Conservation (phyloP, 805 yeast genomes). For the Tanozyma kutaoensis region DNA sequence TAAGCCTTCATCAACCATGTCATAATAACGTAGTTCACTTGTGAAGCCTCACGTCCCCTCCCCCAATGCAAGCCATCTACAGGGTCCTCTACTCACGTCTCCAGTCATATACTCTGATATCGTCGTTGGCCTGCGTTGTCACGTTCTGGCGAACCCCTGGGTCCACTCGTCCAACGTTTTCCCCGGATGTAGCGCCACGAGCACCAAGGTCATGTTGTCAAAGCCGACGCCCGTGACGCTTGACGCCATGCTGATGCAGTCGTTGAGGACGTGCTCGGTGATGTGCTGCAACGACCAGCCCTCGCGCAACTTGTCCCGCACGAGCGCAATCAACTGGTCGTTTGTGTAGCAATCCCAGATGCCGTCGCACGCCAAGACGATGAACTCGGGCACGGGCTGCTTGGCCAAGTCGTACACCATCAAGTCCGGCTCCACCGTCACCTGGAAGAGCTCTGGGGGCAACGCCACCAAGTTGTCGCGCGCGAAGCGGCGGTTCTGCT, state of each 20-base stretch:
- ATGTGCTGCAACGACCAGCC: conserved; percentile 50
- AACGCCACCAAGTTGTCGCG: conserved; percentile 16
- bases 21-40: too few relatives aligned
- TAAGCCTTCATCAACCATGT: too few relatives aligned
- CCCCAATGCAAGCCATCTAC: too few relatives aligned
- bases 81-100: too few relatives aligned
- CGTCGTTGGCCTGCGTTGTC: too few relatives aligned
- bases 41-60: too few relatives aligned
- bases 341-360: conserved; percentile 41
- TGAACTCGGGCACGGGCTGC: conserved; percentile 15
- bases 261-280: conserved; percentile 45
- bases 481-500: conserved; percentile 9
- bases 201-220: conserved; percentile 70
- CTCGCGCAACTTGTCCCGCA: conserved; percentile 42
- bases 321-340: conserved; percentile 35
- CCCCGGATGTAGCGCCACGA: conserved; percentile 44
- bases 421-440: conserved; percentile 30
- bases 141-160: too few relatives aligned
- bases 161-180: conserved; percentile 45
- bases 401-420: conserved; percentile 18
- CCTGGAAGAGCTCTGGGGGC: conserved; percentile 31
- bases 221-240: conserved; percentile 69
- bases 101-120: too few relatives aligned
- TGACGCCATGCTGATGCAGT: conserved; percentile 57
- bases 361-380: conserved; percentile 32